Evolutionary conservation across 441 rosid species (phyloP), one percentile per base, ranked within the genome.

Genomic region (Erodium trifolium): DNA sequence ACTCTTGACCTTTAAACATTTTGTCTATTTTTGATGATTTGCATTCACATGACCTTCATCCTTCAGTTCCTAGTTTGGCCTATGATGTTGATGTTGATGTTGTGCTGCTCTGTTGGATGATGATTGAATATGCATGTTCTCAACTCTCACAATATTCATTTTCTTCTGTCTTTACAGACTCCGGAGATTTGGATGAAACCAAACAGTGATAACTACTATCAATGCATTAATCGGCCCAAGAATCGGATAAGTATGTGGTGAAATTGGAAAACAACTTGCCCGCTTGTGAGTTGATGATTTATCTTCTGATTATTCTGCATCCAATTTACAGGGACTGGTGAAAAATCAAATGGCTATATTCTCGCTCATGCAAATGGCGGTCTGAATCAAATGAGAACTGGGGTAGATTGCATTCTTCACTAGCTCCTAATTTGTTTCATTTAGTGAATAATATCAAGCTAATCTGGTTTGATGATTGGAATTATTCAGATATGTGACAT

Each of bases 301-400:
- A 7, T 1, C 39, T 7, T 39, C 27, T 41, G 2, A 2, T 34
- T 27, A 1, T 73, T 18, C 4, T 35, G 16, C 35, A 5, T 14
- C 37, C 34, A 67, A 72, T 51, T 76, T 67, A 35, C 72, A 90
- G 99, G 79, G 60, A 45, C 76, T 0, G 71, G 67, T 29, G 70
- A 62, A 6, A 83, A 80, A 29, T 84, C 96, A 47, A 88, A 88
- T 76, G 99, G 99, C 2, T 94, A 87, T 75, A 85, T 94, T 66
- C 64, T 92, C 29, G 94, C 88, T 71, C 93, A 90, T 73, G 97
- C 97, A 35, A 94, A 94, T 71, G 99, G 99, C 49, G 99, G 99
- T 72, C 72, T 94, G 80, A 94, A 94, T 83, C 97, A 91, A 83
- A 94, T 94, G 97, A 88, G 98, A 84, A 87, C 92, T 13, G 97